Percentiles rank a stretch among this genome's conserved stretches.
Evolutionary conservation across 805 yeast genomes (phyloP).

Genomic region (Scheffersomyces spartinae): DNA sequence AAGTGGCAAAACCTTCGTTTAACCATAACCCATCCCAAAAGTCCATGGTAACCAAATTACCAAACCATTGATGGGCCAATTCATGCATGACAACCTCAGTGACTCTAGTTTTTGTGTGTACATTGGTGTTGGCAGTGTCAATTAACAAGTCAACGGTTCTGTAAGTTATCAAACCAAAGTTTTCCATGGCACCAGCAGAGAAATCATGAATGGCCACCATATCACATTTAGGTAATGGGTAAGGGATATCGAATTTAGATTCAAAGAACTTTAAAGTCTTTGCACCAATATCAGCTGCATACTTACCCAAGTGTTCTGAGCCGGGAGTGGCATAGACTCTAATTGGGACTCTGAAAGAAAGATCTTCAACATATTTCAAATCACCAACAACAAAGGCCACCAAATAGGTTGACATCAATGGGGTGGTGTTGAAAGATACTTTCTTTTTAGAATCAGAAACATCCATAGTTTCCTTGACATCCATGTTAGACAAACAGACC

Average conservation of each 20-base stretch:
- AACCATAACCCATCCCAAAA: slow-evolving; percentile 90
- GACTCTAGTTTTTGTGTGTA: slow-evolving; percentile 57
- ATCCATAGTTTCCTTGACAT: slow-evolving; percentile 36
- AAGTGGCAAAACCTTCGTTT: slow-evolving; percentile 83
- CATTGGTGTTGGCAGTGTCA: slow-evolving; percentile 59
- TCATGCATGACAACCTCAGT: slow-evolving; percentile 84
- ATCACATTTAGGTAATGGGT: slow-evolving; percentile 73
- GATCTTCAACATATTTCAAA: slow-evolving; percentile 58
- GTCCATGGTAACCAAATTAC: slow-evolving; percentile 82
- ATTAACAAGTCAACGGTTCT: slow-evolving; percentile 65
- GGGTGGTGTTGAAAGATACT: slow-evolving; percentile 62
- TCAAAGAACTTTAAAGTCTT: slow-evolving; percentile 67
- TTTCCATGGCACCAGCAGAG: slow-evolving; percentile 86
- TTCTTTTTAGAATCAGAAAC: slow-evolving; percentile 36
- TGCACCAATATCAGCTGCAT: slow-evolving; percentile 65
- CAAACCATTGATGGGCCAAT: slow-evolving; percentile 89
- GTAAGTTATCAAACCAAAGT: slow-evolving; percentile 72
- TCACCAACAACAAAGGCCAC: slow-evolving; percentile 80
- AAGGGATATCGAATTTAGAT: slow-evolving; percentile 59
- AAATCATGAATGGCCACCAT: slow-evolving; percentile 77
- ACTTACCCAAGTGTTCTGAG: slow-evolving; percentile 55
- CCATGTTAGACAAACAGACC: slow-evolving; percentile 63
- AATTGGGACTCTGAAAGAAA: slow-evolving; percentile 60
- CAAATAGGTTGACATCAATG: slow-evolving; percentile 74
- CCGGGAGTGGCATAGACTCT: slow-evolving; percentile 78